A percentile compares a stretch with the other conserved stretches of the same genome.
Evolutionary conservation across 2,329 filamentous ascomycete genomes (phyloP).

Genomic region (Calonectria ilicicola): DNA sequence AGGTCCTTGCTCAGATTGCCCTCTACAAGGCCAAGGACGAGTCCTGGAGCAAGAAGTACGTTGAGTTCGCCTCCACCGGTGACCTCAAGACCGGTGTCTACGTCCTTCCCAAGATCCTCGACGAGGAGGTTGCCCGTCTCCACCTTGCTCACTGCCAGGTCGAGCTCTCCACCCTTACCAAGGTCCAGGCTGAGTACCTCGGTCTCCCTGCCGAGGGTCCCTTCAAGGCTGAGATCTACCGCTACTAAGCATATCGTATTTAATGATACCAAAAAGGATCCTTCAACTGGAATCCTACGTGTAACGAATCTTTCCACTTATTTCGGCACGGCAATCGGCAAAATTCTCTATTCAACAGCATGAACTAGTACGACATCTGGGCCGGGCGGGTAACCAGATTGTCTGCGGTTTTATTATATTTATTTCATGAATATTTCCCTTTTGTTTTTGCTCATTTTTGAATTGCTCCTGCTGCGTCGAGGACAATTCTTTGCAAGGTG

Average conservation of each 20-base stretch:
- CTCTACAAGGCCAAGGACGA: slow-evolving; percentile 93
- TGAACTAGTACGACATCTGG: slow-evolving; percentile 55
- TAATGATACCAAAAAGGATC: slow-evolving; percentile 51
- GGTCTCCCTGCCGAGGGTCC: slow-evolving; percentile 87
- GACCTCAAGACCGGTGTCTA: slow-evolving; percentile 95
- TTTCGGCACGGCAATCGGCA: slow-evolving; percentile 48
- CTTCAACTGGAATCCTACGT: slow-evolving; percentile 55
- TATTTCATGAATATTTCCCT: slow-evolving; percentile 34
- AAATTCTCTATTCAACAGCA: slow-evolving; percentile 59
- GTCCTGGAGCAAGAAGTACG: slow-evolving; percentile 91
- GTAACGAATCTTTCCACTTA: slow-evolving; percentile 50
- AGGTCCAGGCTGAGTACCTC: slow-evolving; percentile 95
- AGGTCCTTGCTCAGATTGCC: slow-evolving; percentile 99
- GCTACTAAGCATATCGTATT: slow-evolving; percentile 55
- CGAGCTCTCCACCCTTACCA: slow-evolving; percentile 88
- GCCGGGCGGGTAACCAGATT: slow-evolving; percentile 45
- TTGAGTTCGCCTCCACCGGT: slow-evolving; percentile 93
- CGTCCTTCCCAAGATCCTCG: slow-evolving; percentile 95
- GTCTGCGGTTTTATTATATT: slow-evolving; percentile 35
- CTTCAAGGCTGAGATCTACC: slow-evolving; percentile 90
- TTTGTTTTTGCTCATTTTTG: slow-evolving; percentile 39
- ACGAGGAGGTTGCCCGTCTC: slow-evolving; percentile 97
- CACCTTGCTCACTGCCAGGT: slow-evolving; percentile 95
- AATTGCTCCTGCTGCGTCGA: slow-evolving; percentile 33
- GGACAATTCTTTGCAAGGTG: slow-evolving; percentile 43